Evolutionary conservation across 1,284 basidiomycete species (phyloP).

Genomic region (Schizopora paradoxa): DNA sequence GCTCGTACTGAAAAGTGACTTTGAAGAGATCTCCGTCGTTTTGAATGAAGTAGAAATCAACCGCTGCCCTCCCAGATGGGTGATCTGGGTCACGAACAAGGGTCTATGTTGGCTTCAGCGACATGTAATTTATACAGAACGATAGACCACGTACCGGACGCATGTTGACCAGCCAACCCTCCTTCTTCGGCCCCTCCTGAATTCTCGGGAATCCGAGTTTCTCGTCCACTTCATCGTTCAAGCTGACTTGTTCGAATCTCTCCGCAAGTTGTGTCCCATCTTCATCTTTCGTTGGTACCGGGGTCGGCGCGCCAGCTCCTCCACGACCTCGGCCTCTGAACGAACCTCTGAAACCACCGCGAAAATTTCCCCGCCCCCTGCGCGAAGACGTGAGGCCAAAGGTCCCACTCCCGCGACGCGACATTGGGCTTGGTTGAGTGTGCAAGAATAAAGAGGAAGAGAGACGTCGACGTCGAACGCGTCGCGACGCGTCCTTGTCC

Average conservation of each 20-base stretch:
- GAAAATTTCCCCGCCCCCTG: constrained; percentile 37
- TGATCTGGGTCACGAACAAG: constrained; percentile 80
- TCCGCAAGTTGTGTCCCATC: constrained; percentile 83
- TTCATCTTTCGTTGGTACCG: constrained; percentile 68
- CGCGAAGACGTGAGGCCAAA: constrained; percentile 30
- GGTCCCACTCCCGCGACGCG: constrained; percentile 26
- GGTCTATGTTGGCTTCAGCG: constrained; percentile 45
- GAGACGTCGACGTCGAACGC: constrained; percentile 4
- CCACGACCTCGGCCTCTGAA: constrained; percentile 49
- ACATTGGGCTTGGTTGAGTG: constrained; percentile 22
- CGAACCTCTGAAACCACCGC: constrained; percentile 38
- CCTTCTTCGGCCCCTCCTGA: constrained; percentile 66
- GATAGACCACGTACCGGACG: constrained; percentile 74
- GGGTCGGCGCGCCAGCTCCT: constrained; percentile 39
- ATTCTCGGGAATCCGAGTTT: constrained; percentile 84
- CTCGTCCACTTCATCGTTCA: constrained; percentile 88
- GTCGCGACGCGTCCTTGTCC: not conserved
- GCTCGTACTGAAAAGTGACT: constrained; percentile 87
- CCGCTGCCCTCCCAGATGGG: constrained; percentile 79
- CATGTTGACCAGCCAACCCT: constrained; percentile 99
- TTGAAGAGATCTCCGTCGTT: constrained; percentile 98
- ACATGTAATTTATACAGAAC: not conserved
- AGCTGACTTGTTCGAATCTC: constrained; percentile 70
- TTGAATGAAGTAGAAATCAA: constrained; percentile 98
- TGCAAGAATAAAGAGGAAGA: not conserved